A percentile compares a stretch with the other conserved stretches of the same genome.
Conservation (phyloP, 2,329 filamentous ascomycete species). For the Daldinia sp. region DNA sequence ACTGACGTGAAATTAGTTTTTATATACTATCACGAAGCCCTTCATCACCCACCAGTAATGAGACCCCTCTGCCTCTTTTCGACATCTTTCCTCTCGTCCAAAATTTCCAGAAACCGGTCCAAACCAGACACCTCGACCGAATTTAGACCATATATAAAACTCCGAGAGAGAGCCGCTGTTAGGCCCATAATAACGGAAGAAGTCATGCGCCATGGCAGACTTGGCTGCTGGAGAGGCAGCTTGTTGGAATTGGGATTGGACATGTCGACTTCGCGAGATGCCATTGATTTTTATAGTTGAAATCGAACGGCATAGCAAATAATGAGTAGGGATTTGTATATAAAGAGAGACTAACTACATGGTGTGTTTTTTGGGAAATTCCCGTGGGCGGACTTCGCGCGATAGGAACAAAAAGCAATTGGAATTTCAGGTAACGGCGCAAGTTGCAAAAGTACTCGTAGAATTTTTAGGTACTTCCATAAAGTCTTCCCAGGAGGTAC, state of each 20-base stretch:
- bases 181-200: slow-evolving; percentile 80
- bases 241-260: slow-evolving; percentile 30
- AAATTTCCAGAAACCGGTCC: slow-evolving; percentile 74
- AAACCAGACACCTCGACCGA: slow-evolving; percentile 79
- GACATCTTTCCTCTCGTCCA: slow-evolving; percentile 76
- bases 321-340: neutral
- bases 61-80: slow-evolving; percentile 76
- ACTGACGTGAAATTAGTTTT: slow-evolving; percentile 58
- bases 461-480: too few species aligned
- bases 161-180: slow-evolving; percentile 73
- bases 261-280: slow-evolving; percentile 32
- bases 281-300: slow-evolving; percentile 19
- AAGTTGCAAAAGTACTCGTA: neutral
- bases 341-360: slow-evolving; percentile 25
- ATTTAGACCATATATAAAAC: slow-evolving; percentile 79
- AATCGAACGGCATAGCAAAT: slow-evolving; percentile 25
- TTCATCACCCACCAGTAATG: slow-evolving; percentile 72
- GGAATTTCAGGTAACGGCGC: slow-evolving; percentile 1
- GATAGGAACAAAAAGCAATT: slow-evolving; percentile 12
- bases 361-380: slow-evolving; percentile 3
- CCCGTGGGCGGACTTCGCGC: neutral
- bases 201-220: slow-evolving; percentile 73
- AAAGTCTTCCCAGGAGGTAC: too few species aligned
- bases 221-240: slow-evolving; percentile 55
- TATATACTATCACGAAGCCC: neutral